Base-by-base conservation (phyloP, 129 eudicot genomes). In the Lactuca sativa region DNA sequence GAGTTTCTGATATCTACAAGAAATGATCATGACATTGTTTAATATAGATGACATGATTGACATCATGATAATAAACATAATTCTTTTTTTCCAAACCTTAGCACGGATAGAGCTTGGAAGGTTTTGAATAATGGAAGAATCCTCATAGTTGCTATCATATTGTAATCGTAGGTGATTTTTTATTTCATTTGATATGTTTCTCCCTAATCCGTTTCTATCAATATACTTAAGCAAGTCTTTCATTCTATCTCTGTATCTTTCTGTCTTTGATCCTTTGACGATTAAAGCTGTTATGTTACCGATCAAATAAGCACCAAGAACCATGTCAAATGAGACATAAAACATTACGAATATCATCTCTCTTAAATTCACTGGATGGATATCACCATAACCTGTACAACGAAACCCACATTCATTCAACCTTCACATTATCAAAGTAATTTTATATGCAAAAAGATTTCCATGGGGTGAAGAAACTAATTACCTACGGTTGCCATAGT, bases 241-340 rank as follows among this genome's bases (percentile, higher is more conserved):
- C 95, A 93, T 93, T 80, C 73, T 86, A 55, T 93, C 98, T 72
- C 98, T 89, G 36, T 89, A 89, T 78, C 91, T 73, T 71, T 80
- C 98, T 68, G 98, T 93, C 71, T 93, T 93, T 53, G 92, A 89
- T 70, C 98, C 98, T 83, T 92, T 92, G 37, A 92, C 98, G 31
- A 92, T 86, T 65, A 93, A 74, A 10, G 98, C 98, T 58, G 98
- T 89, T 86, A 93, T 93, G 79, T 89, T 93, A 89, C 98, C 98
- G 41, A 93, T 86, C 90, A 93, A 86, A 74, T 93, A 93, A 60
- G 98, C 98, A 63, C 95, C 92, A 37, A 93, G 81, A 78, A 93
- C 64, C 98, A 93, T 93, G 59, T 93, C 98, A 55, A 93, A 89
- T 2, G 98, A 93, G 75, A 89, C 97, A 64, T 89, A 93, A 61